Base-by-base conservation (phyloP, 2,329 filamentous ascomycete species). In the Aspergillus glaucus region DNA sequence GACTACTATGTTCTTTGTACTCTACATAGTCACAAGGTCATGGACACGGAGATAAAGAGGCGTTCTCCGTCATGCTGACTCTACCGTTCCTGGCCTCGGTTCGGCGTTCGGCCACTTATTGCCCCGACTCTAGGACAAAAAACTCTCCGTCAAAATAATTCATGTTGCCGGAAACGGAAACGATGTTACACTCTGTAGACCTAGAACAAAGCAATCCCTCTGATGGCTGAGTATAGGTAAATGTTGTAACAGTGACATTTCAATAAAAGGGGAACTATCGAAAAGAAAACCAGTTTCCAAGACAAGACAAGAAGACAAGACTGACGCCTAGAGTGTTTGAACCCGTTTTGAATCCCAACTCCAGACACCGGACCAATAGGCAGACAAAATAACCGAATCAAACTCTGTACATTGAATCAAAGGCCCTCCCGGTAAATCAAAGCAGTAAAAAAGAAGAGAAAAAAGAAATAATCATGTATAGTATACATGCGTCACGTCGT, bases 401-500 rank as follows among this genome's bases (percentile, higher is more conserved):
- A 48, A 40, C 34, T 7, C 37, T 40, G 37, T 40, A 40, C 37
- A 40, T 15, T 40, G 10, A 40, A 40, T 40, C 37, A 40, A 40
- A 40, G 17, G 15, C 37, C 37, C 4, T 21, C 47, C 22, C 22
- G 30, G 44, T 36, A 54, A 21, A 52, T 45, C 51, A 48, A 44
- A 50, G 50, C 47, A 22, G 50, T 43, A 15, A 41, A 52, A 55
- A 40, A 47, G 53, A 40, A 40, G 49, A 43, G 41, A 50, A 47
- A 43, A 45, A 48, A 56, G 4, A 12, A 30, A 30, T 12, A 30
- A 30, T 30, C 61, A 62, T 63, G 58, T 61, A 63, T 56, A 61
- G 41, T 57, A 59, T 65, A 65, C 60, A 65, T 64, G 61, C 54
- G 57, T 61, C 56, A 62, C 57, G 54, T 67, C 60, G 58, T 63